Evolutionary conservation across 2,329 filamentous ascomycete species (phyloP).

Genomic region (Macrophomina pseudophaseolina): DNA sequence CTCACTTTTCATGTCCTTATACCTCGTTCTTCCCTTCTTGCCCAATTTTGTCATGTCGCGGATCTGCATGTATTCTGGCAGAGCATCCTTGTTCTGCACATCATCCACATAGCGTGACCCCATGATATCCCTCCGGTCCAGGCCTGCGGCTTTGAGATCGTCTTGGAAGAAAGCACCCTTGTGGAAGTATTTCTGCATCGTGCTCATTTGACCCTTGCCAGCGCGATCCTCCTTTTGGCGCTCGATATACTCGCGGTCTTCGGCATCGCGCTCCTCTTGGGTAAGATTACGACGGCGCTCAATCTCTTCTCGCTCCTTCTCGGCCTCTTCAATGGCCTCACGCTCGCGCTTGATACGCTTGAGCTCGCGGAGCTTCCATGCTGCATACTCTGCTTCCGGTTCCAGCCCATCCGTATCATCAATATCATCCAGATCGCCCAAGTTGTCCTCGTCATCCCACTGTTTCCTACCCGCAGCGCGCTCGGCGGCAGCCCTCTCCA

Average conservation of each 20-base stretch:
- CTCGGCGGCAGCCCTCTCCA: conserved; percentile 76
- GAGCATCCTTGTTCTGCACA: conserved; percentile 75
- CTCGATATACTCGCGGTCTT: conserved; percentile 79
- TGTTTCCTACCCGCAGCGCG: conserved; percentile 77
- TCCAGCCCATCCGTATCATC: conserved; percentile 90
- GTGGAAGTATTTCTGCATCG: conserved; percentile 96
- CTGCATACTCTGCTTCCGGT: conserved; percentile 84
- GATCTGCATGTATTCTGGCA: conserved; percentile 91
- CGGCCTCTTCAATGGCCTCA: conserved; percentile 79
- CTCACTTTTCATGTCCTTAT: conserved; percentile 84
- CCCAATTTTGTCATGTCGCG: conserved; percentile 93
- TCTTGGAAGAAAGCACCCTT: conserved; percentile 95
- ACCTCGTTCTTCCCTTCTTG: conserved; percentile 88
- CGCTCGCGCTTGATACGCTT: conserved; percentile 86
- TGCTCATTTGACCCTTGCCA: conserved; percentile 78
- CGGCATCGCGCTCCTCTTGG: conserved; percentile 80
- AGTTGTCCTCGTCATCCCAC: conserved; percentile 76
- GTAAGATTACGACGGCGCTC: conserved; percentile 87
- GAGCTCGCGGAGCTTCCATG: conserved; percentile 93
- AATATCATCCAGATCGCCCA: conserved; percentile 74
- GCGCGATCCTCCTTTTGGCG: conserved; percentile 79
- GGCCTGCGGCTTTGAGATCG: conserved; percentile 73
- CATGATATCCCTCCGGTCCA: conserved; percentile 84
- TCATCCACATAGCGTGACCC: conserved; percentile 83
- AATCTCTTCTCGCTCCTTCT: conserved; percentile 85